These are phyloP conservation scores for Trypanosoma vivax DNA, from an alignment of 208 protist genomes.

Conservation along the genomic window DNA sequence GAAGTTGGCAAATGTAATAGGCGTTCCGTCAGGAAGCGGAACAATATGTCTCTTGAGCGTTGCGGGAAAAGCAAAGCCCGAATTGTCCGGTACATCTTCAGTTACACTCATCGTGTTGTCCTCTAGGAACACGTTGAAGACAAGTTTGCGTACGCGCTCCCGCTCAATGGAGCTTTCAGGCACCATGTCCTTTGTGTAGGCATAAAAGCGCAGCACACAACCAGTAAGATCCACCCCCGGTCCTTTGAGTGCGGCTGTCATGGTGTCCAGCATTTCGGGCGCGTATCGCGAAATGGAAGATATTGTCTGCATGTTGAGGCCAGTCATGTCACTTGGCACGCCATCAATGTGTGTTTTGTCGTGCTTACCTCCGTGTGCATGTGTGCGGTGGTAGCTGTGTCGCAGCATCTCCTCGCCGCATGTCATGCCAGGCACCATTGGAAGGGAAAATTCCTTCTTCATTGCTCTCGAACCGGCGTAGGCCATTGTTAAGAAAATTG, in stretches of 20 bases:
- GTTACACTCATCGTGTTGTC: conserved; percentile 95
- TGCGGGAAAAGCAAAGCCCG: conserved; percentile 89
- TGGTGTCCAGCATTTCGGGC: conserved; percentile 5
- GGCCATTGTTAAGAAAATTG: conserved; percentile 72
- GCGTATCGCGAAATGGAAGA: conserved; percentile 24
- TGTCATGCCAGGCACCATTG: conserved; percentile 84
- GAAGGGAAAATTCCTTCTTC: conserved; percentile 86
- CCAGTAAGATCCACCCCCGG: conserved; percentile 45
- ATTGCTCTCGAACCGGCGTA: conserved; percentile 69
- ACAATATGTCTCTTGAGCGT: conserved; percentile 91
- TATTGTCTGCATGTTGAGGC: conserved; percentile 14
- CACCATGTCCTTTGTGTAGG: conserved; percentile 93
- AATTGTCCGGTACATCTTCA: conserved; percentile 92
- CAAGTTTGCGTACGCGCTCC: conserved; percentile 84
- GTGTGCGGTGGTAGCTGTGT: conserved; percentile 79
- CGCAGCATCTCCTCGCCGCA: conserved; percentile 88
- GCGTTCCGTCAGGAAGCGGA: conserved; percentile 57
- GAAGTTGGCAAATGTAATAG: conserved; percentile 81
- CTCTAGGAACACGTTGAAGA: conserved; percentile 92
- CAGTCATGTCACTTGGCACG: conserved; percentile 53
- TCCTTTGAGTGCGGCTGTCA: not conserved
- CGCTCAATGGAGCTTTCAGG: conserved; percentile 89
- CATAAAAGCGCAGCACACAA: conserved; percentile 91
- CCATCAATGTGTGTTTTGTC: conserved; percentile 41
- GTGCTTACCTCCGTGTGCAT: conserved; percentile 41